Base-by-base conservation (phyloP, 805 yeast species). In the Wickerhamomyces rabaulensis region DNA sequence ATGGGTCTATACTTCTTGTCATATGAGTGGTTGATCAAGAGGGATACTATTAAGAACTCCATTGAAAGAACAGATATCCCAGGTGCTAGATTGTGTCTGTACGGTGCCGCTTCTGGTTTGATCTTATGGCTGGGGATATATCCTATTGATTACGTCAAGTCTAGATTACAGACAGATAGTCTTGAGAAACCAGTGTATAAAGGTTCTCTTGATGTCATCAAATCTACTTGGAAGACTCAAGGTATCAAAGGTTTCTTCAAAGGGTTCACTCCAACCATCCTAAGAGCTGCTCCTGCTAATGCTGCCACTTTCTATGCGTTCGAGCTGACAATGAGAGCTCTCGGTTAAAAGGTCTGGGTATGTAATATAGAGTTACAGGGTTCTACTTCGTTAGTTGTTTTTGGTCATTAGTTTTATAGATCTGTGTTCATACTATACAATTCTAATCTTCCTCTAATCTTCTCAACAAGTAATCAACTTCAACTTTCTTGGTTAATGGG, bases 201-300 rank as follows among this genome's bases (percentile, higher is more conserved):
- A 45, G 78, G 76, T 36, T 72, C 86, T 35, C 40, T 75, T n/a
- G 77, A 77, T 48, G 95, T 89, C 23, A 68, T 78, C 16, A 73
- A 63, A 47, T 72, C 74, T 47, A 74, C 88, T 20, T 74, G 63
- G 59, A 65, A 63, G 42, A 71, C 74, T n/a, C 71, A 74, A 44
- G 97, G 98, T 23, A 48, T 80, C 22, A 73, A 73, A 52, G 96
- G 96, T 0, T 86, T 94, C 60, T 87, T 87, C 68, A 84, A 84
- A 67, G 99, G 99, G 2, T 91, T 95, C 62, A 67, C 80, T 17
- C 97, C 99, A 35, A 91, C 98, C 0, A 79, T 94, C 52, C 70
- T 94, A 53, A 84, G 99, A 69, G 98, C 99, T 42, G 96, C 96
- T 3, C 99, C 99, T 1, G 99, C 95, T 4, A 95, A 94, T 63